phyloP scores from a whole-genome alignment of 208 protist species.

The Tritrichomonas foetus region DNA sequence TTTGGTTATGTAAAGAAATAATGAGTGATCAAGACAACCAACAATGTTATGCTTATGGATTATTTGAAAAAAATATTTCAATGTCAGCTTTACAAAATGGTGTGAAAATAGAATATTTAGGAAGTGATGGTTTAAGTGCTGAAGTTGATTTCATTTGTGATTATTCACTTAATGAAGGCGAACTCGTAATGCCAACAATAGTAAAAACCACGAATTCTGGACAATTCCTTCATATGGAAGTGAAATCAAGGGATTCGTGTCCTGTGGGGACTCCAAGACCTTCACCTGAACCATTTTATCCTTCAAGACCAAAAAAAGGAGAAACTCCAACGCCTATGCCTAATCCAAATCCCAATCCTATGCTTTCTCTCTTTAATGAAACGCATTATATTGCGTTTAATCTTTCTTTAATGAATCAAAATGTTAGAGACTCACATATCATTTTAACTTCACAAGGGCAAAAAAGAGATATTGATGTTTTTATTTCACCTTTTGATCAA shows the following conservation, averaged over 20 bases:
- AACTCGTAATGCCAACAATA: background rate
- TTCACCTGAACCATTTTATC: background rate
- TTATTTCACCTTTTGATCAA: background rate
- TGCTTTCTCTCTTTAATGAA: background rate
- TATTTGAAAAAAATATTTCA: background rate
- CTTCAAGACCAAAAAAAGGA: background rate
- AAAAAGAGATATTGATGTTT: background rate
- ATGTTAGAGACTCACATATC: background rate
- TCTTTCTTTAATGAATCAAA: background rate
- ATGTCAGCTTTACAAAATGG: background rate
- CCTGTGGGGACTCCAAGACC: background rate
- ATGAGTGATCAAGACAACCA: background rate
- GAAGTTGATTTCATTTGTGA: background rate
- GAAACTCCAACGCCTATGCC: background rate
- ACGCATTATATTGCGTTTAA: background rate
- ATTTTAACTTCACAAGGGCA: background rate
- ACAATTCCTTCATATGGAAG: background rate
- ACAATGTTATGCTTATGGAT: background rate
- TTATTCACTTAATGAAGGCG: background rate
- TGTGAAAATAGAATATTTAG: background rate
- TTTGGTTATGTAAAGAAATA: background rate
- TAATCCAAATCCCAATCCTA: background rate
- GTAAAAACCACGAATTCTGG: background rate
- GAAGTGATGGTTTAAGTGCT: background rate
- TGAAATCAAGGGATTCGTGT: background rate